Base-by-base conservation (phyloP, 768 basidiomycete genomes). In the Trametopsis cervina region DNA sequence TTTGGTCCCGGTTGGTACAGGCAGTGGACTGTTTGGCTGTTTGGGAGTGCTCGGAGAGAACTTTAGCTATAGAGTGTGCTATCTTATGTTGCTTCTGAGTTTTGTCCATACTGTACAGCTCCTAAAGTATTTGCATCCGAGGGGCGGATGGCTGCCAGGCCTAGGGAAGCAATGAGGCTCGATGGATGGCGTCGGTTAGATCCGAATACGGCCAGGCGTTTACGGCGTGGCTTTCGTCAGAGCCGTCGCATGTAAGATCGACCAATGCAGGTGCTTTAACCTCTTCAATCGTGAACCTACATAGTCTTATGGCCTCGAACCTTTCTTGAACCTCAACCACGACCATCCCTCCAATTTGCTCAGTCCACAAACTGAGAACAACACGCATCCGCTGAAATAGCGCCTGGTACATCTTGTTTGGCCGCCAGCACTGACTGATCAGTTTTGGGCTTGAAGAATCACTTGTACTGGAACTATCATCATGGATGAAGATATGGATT, bases 401-500 rank as follows among this genome's bases (percentile, higher is more conserved):
- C 29, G 29, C 29, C 15, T 33, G 29, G 7, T 33, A 7, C 29
- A 33, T 33, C 29, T 42, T 47, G 42, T 21, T 29, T 50, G 17
- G 20, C 33, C 20, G 39, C 23, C 17, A 12, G 13, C 15, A 33
- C 15, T 7, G 15, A 33, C 9, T 33, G 29, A 7, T 15, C 29
- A 33, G 7, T 33, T 15, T 33, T 33, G 9, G 29, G 11, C 7
- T 33, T 33, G 15, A 33, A 33, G 29, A 33, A 33, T 15, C 9
- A 33, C 29, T 33, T 33, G 29, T 7, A 7, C 7, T 15, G 15
- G 9, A 15, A 33, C 29, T 33, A 46, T 49, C 58, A 67, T 42
- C 66, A 89, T 89, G 87, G 86, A 89, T 67, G 75, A 82, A 72
- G 83, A 88, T 67, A 87, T 89, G 83, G 79, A 78, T 42, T 80